phyloP scores from a whole-genome alignment of 768 basidiomycete species.

The Suillus sp. region DNA sequence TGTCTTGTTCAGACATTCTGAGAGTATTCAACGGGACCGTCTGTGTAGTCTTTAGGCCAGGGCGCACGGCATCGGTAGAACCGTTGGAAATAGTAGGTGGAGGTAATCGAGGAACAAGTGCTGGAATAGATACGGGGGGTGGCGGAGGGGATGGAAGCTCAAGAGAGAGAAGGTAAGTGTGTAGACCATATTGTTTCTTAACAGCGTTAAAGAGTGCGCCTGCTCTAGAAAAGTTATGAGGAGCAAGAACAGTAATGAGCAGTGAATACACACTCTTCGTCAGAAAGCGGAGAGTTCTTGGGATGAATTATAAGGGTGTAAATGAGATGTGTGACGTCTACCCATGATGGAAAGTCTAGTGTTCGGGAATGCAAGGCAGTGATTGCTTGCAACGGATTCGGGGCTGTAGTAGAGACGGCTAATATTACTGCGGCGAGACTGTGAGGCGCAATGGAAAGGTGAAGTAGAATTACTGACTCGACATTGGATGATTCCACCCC shows the following conservation, averaged over 20 bases:
- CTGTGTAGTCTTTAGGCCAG: conserved; percentile 16
- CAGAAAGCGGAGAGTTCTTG: conserved; percentile 62
- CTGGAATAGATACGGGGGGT: conserved; percentile 66
- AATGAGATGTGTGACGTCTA: conserved; percentile 68
- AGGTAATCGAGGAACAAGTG: conserved; percentile 68
- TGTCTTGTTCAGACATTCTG: conserved; percentile 68
- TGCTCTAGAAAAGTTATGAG: conserved; percentile 48
- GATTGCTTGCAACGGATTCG: conserved; percentile 81
- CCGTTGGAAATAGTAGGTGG: conserved; percentile 40
- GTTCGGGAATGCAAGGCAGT: conserved; percentile 69
- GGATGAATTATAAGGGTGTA: conserved; percentile 83
- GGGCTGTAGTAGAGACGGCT: conserved; percentile 79
- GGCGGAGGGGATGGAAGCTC: conserved; percentile 63
- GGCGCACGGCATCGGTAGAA: conserved; percentile 26
- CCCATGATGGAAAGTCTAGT: conserved; percentile 77
- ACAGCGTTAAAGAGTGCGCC: conserved; percentile 81
- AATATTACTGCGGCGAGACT: conserved; percentile 60
- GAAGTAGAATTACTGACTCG: conserved; percentile 51
- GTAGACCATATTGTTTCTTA: conserved; percentile 83
- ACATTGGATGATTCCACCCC: conserved; percentile 87
- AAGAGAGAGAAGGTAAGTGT: conserved; percentile 71
- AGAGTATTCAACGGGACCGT: conserved; percentile 37
- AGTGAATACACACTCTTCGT: conserved; percentile 68
- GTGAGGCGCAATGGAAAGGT: conserved; percentile 15
- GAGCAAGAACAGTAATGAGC: conserved; percentile 6